These are phyloP conservation scores for Globomyces pollinis-pini DNA, from an alignment of 192 early-diverging fungal species.

Conservation along the genomic window DNA sequence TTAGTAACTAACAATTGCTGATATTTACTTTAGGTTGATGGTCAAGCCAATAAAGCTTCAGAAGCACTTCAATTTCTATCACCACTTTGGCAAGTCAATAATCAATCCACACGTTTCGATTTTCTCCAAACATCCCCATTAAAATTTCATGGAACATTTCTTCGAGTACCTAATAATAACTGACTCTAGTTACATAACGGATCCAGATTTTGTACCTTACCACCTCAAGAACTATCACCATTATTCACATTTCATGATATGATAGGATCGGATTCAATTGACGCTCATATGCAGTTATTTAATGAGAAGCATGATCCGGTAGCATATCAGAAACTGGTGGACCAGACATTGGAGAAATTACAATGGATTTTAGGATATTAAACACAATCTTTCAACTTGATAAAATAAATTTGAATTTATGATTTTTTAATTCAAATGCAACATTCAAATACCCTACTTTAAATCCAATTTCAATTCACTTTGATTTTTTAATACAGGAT, in stretches of 20 bases:
- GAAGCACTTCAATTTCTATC: not conserved
- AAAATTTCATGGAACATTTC: not conserved
- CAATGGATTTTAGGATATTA: too few species aligned
- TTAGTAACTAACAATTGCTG: not conserved
- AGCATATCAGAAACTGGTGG: too few species aligned
- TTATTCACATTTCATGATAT: not conserved
- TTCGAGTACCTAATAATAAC: too few species aligned
- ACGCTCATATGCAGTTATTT: constrained; percentile 2
- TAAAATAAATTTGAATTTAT: too few species aligned
- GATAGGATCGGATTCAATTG: not conserved
- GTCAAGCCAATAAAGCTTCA: not conserved
- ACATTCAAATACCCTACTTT: too few species aligned
- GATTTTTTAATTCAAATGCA: too few species aligned
- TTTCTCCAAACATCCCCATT: not conserved
- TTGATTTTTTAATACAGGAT: too few species aligned
- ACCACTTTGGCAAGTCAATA: not conserved
- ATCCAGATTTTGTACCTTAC: not conserved
- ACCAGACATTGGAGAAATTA: too few species aligned
- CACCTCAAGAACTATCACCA: not conserved
- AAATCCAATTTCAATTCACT: too few species aligned
- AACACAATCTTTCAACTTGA: too few species aligned
- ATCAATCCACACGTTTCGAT: not conserved
- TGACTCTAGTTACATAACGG: not conserved
- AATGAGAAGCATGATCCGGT: not conserved
- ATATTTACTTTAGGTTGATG: not conserved